Evolutionary conservation across 176 grass and related monocot genomes (phyloP), one percentile per base, ranked within the genome.

Genomic region (Oryza coarctata): DNA sequence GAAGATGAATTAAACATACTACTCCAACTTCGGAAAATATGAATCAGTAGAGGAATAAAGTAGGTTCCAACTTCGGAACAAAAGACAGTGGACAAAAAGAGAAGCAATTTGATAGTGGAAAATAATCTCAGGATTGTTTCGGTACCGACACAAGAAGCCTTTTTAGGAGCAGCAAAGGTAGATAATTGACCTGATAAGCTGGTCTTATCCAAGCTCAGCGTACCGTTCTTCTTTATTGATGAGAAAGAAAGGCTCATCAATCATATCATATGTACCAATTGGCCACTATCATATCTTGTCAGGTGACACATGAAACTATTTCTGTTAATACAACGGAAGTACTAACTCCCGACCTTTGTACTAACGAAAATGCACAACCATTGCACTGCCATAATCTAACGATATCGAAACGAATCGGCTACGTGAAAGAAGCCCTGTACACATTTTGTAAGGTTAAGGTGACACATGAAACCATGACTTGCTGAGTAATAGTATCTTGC

Each of bases 131-230:
- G 61, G 28, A 70, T 47, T 1, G 9, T 8, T 34, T 29, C 34
- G 64, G 50, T 87, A 76, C 52, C 65, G 85, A 80, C 76, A 75
- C 70, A 60, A 17, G 62, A 69, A 9, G 34, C 50, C 29, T 74
- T 84, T 38, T 60, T 60, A 57, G 47, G 6, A 29, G 58, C 6
- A 31, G 63, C 38, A 49, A 39, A 63, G 28, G 33, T 31, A 17
- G 70, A 49, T 40, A 70, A 20, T 68, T 79, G 62, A 79, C 65
- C 49, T 63, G 11, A 29, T 30, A 31, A 30, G 62, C 45, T 2
- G 31, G 22, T 67, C 64, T 36, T 11, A 7, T 62, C 64, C 29
- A 18, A 55, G 12, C 12, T 52, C 41, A 33, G 45, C 10, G 30
- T n/a, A 47, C 39, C 9, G 55, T 60, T 60, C n/a, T 25, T 60